Evolutionary conservation across 2,329 filamentous ascomycete genomes (phyloP), one percentile per base, ranked within the genome.

Genomic region (Penicillium sp.): DNA sequence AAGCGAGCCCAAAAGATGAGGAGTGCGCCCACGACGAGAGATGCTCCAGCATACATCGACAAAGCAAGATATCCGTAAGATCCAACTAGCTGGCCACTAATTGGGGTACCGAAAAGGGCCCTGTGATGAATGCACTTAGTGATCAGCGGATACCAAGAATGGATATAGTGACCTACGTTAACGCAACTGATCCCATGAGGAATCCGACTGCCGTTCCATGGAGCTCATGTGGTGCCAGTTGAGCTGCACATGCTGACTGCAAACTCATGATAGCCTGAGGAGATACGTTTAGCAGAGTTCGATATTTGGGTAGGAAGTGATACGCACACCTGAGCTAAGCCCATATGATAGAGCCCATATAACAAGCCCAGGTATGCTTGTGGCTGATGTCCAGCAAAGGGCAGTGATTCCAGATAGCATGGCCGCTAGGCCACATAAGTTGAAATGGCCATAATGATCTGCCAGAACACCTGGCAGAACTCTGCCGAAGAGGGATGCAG

Each of bases 281-380:
- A 9, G 1, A 9, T 33, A 3, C 10, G 12, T 3, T 35, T 16
- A 33, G 25, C 13, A 33, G 35, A 12, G 2, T 16, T 25, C 3
- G 3, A 6, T 13, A 13, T 14, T 12, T 22, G 6, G 6, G 29
- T 14, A 9, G 11, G 7, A 14, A 12, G 9, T 2, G 38, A 9
- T 11, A 49, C 61, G 54, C 46, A 76, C 73, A 0, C 75, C 75
- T 2, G 74, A 77, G 1, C 66, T 62, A 49, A 78, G 77, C 0
- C 75, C 75, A 54, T 76, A 77, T 0, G 69, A 70, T 12, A 70
- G 64, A 0, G 70, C 69, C 54, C 73, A 78, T 3, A 74, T 57
- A 1, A 77, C 69, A 47, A 77, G 64, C 0, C 74, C 75, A 0
- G 74, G 70, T 6, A 73, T 68, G 11, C 62, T 68, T 1, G 65